Conservation (phyloP, 2,329 filamentous ascomycete genomes). For the Diaporthe helianthi region DNA sequence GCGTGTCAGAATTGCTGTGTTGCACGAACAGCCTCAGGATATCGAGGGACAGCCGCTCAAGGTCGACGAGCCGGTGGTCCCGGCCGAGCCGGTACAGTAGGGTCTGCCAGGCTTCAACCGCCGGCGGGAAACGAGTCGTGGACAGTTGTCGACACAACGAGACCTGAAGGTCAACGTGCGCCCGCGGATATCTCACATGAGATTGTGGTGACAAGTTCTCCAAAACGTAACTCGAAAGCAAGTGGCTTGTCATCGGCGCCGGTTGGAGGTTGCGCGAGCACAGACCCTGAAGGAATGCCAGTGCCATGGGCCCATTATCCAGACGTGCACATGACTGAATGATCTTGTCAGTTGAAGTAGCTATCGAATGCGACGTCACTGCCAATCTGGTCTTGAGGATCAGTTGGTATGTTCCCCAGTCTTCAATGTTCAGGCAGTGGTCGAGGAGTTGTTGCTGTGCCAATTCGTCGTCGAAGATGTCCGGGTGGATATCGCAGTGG, state of each 20-base stretch:
- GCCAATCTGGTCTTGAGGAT: slow-evolving; percentile 53
- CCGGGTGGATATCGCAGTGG: slow-evolving; percentile 60
- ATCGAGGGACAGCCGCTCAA: slow-evolving; percentile 53
- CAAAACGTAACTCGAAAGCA: slow-evolving; percentile 42
- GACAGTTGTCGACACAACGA: slow-evolving; percentile 46
- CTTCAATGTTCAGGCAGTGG: slow-evolving; percentile 44
- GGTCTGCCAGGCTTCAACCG: slow-evolving; percentile 51
- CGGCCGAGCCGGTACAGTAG: slow-evolving; percentile 54
- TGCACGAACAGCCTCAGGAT: slow-evolving; percentile 49
- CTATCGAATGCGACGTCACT: slow-evolving; percentile 41
- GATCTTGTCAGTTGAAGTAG: slow-evolving; percentile 45
- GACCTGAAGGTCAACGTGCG: slow-evolving; percentile 43
- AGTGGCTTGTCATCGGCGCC: slow-evolving; percentile 37
- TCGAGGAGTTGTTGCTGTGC: slow-evolving; percentile 50
- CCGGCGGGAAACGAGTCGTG: slow-evolving; percentile 49
- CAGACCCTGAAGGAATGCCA: slow-evolving; percentile 49
- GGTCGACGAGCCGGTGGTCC: slow-evolving; percentile 51
- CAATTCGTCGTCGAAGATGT: slow-evolving; percentile 58
- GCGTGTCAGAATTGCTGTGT: slow-evolving; percentile 39
- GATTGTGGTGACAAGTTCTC: slow-evolving; percentile 38
- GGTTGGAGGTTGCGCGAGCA: slow-evolving; percentile 42
- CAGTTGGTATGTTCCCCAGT: slow-evolving; percentile 52
- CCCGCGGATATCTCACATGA: not conserved
- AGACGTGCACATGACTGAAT: slow-evolving; percentile 42
- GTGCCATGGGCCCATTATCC: slow-evolving; percentile 39